Conservation (phyloP, 345 rosid species). For the Eucalyptus grandis region DNA sequence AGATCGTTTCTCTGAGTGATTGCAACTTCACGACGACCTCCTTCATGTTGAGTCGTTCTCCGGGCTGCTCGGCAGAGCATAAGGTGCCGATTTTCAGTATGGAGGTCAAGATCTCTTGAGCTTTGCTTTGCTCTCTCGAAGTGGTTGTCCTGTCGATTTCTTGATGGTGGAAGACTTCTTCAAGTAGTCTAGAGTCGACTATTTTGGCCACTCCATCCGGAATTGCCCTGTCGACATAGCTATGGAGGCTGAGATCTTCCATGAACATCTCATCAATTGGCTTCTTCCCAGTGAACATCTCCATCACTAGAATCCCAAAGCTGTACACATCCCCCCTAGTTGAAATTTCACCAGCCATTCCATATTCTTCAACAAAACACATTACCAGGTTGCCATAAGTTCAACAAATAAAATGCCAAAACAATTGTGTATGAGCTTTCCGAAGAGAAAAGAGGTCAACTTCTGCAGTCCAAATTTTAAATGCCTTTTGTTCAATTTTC, state of each 20-base stretch:
- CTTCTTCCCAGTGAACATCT: conserved; percentile 14
- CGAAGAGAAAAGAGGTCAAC: neutral
- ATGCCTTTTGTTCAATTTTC: neutral
- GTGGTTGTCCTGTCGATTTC: neutral
- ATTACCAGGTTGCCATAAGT: neutral
- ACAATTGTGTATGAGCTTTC: neutral
- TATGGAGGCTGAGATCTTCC: conserved; percentile 10
- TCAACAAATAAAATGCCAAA: neutral
- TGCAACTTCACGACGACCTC: neutral
- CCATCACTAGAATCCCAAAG: conserved; percentile 20
- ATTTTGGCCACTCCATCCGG: conserved; percentile 1
- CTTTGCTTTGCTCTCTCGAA: neutral
- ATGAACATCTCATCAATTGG: conserved; percentile 11
- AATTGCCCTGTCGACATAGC: neutral
- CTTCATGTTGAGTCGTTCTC: neutral
- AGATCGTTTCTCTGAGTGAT: neutral
- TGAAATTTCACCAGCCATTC: conserved; percentile 5
- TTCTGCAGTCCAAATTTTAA: neutral
- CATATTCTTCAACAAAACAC: conserved; percentile 8
- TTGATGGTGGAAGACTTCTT: neutral
- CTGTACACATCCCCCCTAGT: conserved; percentile 22
- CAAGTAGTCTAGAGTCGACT: neutral
- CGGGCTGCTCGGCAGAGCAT: neutral
- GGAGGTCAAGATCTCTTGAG: neutral
- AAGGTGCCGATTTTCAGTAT: neutral